Conservation (phyloP, 192 early-diverging fungal genomes). For the Coemansia umbellata region DNA sequence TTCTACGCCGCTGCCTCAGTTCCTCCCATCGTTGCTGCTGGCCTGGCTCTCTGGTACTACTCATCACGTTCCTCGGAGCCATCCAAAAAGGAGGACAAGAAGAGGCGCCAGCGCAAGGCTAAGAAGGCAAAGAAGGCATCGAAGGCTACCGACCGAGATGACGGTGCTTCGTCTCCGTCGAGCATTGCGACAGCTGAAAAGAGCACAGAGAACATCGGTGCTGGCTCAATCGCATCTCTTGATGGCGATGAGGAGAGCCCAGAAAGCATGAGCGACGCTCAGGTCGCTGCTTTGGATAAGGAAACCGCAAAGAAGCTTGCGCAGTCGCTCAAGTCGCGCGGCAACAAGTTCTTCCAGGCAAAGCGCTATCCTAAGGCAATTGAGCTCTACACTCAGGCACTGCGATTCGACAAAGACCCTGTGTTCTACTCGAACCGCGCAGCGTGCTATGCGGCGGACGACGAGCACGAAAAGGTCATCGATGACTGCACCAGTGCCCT, state of each 20-base stretch:
- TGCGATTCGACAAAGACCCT: slow-evolving; percentile 73
- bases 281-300: slow-evolving; percentile 50
- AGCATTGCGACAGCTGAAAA: no score
- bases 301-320: slow-evolving; percentile 58
- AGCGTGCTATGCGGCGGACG: slow-evolving; percentile 80
- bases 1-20: slow-evolving; percentile 64
- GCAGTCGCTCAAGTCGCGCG: slow-evolving; percentile 72
- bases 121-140: slow-evolving; percentile 47
- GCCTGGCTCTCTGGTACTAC: slow-evolving; percentile 65
- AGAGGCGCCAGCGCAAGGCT: slow-evolving; percentile 33
- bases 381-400: slow-evolving; percentile 83
- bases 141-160: slow-evolving; percentile 14
- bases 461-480: slow-evolving; percentile 71
- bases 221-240: slow-evolving; percentile 19
- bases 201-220: not conserved
- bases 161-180: no score
- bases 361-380: slow-evolving; percentile 85
- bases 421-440: slow-evolving; percentile 96
- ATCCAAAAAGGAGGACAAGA: slow-evolving; percentile 32
- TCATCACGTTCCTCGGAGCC: slow-evolving; percentile 28
- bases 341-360: slow-evolving; percentile 82
- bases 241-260: slow-evolving; percentile 38
- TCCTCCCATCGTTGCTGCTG: slow-evolving; percentile 56
- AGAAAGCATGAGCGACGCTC: slow-evolving; percentile 47
- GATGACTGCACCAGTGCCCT: slow-evolving; percentile 83